Evolutionary conservation across 192 early-diverging fungal genomes (phyloP), one percentile per base, ranked within the genome.

Genomic region (Linnemannia schmuckeri): DNA sequence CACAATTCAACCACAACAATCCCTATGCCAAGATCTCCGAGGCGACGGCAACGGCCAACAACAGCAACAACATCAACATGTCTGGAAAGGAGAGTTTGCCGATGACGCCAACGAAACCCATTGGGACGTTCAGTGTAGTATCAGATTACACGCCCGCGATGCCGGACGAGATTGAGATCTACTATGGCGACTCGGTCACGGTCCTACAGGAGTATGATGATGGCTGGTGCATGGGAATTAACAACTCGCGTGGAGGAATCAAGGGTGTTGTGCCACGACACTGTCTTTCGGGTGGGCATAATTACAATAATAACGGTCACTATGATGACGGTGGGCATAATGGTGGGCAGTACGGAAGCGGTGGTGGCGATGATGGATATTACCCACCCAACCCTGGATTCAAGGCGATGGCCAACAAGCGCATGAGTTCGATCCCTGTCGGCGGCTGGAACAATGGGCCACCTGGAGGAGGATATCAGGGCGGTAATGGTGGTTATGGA

Each of bases 131-230:
- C 38, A 85, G 55, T 37, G 91, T 91, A 2, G 71, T 90, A 4
- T 72, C 88, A 7, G 90, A 88, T 9, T 92, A 92, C 46, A 90
- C 87, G 13, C 92, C 92, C 9, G 90, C 91, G 3, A 52, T 93
- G 38, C 86, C 88, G n/a, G 93, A 93, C 73, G 93, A 93, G 79
- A 86, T 93, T 49, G 91, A 91, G 77, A 89, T 93, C 55, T 84
- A 89, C 70, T 69, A 74, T 13, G 91, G 91, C 17, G 93, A 93
- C 37, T 89, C 89, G n/a, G 88, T 93, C 38, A 88, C 90, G 9
- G 85, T 93, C 35, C 61, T 91, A 17, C 83, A 85, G 44, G 90
- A 91, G 71, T 93, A 90, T 77, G 93, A 93, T 79, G 93, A 93
- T 80, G 93, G 93, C 15, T 93, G 93, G 93, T 90, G 90, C 70